Evolutionary conservation across 2,329 filamentous ascomycete species (phyloP).

Genomic region (Nemania sp.): DNA sequence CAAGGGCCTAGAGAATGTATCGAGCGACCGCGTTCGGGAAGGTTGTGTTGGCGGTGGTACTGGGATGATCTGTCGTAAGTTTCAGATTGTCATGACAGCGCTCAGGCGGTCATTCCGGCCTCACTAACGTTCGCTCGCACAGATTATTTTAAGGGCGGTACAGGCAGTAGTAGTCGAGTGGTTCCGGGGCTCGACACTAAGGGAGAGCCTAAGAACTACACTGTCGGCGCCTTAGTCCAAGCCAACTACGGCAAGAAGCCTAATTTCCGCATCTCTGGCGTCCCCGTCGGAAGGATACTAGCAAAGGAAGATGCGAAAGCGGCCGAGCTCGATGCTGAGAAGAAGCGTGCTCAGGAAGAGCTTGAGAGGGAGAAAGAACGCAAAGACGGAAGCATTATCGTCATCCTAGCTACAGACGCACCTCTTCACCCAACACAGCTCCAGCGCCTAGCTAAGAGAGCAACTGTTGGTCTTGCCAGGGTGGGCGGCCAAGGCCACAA

Average conservation of each 20-base stretch:
- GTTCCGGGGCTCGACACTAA: slow-evolving; percentile 60
- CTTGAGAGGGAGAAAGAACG: slow-evolving; percentile 58
- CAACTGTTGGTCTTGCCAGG: slow-evolving; percentile 69
- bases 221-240: slow-evolving; percentile 72
- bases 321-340: slow-evolving; percentile 41
- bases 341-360: slow-evolving; percentile 49
- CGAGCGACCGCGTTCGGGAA: slow-evolving; percentile 65
- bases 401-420: slow-evolving; percentile 70
- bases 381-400: slow-evolving; percentile 72
- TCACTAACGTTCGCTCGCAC: slow-evolving; percentile 9
- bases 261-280: slow-evolving; percentile 69
- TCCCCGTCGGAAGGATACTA: slow-evolving; percentile 71
- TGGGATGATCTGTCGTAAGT: slow-evolving; percentile 55
- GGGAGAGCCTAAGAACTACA: slow-evolving; percentile 61
- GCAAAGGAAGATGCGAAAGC: slow-evolving; percentile 55
- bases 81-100: neutral
- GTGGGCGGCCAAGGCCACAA: slow-evolving; percentile 73
- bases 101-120: neutral
- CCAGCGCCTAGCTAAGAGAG: slow-evolving; percentile 68
- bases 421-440: slow-evolving; percentile 69
- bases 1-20: slow-evolving; percentile 64
- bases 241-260: slow-evolving; percentile 72
- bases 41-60: slow-evolving; percentile 76
- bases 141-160: slow-evolving; percentile 75
- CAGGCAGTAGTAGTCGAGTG: slow-evolving; percentile 69